Evolutionary conservation across 495 filamentous ascomycete species (phyloP), one percentile per base, ranked within the genome.

Genomic region (Aspergillus coremiiformis): DNA sequence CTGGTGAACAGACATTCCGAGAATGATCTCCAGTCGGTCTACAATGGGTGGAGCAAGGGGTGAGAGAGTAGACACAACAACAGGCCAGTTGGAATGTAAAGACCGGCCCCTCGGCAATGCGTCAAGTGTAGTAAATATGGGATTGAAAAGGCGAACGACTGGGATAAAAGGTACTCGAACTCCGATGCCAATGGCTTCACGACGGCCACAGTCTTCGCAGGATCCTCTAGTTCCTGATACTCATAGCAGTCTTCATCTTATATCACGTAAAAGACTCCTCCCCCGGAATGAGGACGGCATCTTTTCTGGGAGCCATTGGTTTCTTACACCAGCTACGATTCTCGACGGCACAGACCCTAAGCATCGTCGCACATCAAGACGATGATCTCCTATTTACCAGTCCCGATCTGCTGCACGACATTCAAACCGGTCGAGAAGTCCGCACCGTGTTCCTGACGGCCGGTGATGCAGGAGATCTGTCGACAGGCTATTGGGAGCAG

Each of bases 391-490:
- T 62, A 23, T 62, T 62, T 39, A 6, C 54, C 3, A 62, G 44
- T 43, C 59, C 59, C 15, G 46, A 50, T 24, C 26, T 62, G 7
- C 32, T 53, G 7, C 52, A 53, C 22, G 53, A 56, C 32, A 51
- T 62, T 14, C 12, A 24, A 0, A 29, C 26, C 76, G 43, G 84
- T 65, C 54, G 66, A 54, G 30, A 61, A 58, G 43, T 93, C 47
- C 52, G 67, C 57, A 66, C 89, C 84, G 57, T 94, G 85, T 66
- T 91, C 86, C 70, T 94, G 84, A 63, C 89, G 83, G 66, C 89
- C 83, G 58, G 87, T 86, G 66, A 90, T 83, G 52, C 84, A 81
- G 58, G 89, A 83, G 62, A 51, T 1, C 21, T 17, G 11, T 32
- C 24, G 3, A 24, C 27, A n/a, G 37, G 37, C 7, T 62, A 54